phyloP scores from a whole-genome alignment of 805 yeast genomes.

The Hyphopichia homilentoma region DNA sequence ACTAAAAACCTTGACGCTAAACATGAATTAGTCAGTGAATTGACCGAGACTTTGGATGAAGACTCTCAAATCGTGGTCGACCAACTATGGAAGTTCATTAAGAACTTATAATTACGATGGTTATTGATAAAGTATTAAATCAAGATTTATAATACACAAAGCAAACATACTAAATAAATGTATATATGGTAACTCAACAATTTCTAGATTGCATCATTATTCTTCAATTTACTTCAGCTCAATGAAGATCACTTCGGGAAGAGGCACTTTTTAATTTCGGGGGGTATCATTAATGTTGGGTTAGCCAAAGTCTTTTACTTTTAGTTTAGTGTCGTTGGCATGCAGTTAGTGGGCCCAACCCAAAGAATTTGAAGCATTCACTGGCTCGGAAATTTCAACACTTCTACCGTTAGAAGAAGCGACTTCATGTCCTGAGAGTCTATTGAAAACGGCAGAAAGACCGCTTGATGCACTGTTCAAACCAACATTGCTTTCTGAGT shows the following conservation, averaged over 20 bases:
- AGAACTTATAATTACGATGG: too few relatives aligned
- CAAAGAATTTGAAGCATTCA: slow-evolving; percentile 64
- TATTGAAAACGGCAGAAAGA: slow-evolving; percentile 24
- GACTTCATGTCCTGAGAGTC: slow-evolving; percentile 14
- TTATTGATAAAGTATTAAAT: too few relatives aligned
- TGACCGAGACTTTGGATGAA: slow-evolving; percentile 49
- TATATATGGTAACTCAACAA: not conserved
- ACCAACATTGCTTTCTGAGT: slow-evolving; percentile 34
- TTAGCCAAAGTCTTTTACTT: too few relatives aligned
- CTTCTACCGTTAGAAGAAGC: slow-evolving; percentile 30
- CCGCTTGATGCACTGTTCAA: slow-evolving; percentile 17
- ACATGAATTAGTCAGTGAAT: slow-evolving; percentile 38
- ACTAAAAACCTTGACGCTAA: slow-evolving; percentile 26
- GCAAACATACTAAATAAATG: not conserved
- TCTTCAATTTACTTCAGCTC: too few relatives aligned
- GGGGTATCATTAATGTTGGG: too few relatives aligned
- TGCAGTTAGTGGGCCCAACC: slow-evolving; percentile 57
- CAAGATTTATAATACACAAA: not conserved
- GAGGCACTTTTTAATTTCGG: too few relatives aligned
- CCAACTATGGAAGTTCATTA: slow-evolving; percentile 31
- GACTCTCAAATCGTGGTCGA: slow-evolving; percentile 41
- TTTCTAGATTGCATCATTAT: too few relatives aligned
- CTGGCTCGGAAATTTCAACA: slow-evolving; percentile 59
- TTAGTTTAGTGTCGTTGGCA: too few relatives aligned
- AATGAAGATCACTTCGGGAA: too few relatives aligned